Evolutionary conservation across 805 yeast genomes (phyloP).

Genomic region (Teunomyces aglyptinius): DNA sequence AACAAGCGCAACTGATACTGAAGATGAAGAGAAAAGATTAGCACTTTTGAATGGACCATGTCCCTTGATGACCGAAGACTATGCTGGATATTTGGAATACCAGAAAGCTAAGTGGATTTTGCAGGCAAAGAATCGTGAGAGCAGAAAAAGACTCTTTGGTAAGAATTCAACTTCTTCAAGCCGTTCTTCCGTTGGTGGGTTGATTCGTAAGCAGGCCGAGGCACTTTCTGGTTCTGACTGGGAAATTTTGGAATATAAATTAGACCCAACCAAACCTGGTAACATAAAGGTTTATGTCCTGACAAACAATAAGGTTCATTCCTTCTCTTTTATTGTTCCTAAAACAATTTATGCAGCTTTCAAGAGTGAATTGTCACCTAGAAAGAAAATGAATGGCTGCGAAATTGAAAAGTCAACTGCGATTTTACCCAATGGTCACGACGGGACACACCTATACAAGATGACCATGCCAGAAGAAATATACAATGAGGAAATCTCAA

Average conservation of each 20-base stretch:
- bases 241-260: constrained; percentile 76
- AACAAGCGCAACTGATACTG: constrained; percentile 19
- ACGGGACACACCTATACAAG: constrained; percentile 53
- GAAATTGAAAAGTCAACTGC: constrained; percentile 57
- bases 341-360: constrained; percentile 70
- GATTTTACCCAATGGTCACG: constrained; percentile 69
- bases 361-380: constrained; percentile 46
- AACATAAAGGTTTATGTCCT: constrained; percentile 68
- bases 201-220: constrained; percentile 78
- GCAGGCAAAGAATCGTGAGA: constrained; percentile 67
- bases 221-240: constrained; percentile 73
- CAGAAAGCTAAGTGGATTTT: constrained; percentile 87
- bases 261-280: constrained; percentile 61
- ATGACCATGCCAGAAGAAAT: constrained; percentile 66
- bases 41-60: constrained; percentile 50
- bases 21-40: constrained; percentile 50
- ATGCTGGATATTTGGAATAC: constrained; percentile 63
- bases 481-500: constrained; percentile 54
- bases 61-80: constrained; percentile 68
- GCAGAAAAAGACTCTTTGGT: constrained; percentile 82
- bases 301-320: constrained; percentile 71
- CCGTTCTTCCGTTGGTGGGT: constrained; percentile 61
- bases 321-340: constrained; percentile 70
- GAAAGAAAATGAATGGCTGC: constrained; percentile 44
- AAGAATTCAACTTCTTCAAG: constrained; percentile 49